phyloP scores from a whole-genome alignment of 2,329 filamentous ascomycete species.

The Tolypocladium amazonense region DNA sequence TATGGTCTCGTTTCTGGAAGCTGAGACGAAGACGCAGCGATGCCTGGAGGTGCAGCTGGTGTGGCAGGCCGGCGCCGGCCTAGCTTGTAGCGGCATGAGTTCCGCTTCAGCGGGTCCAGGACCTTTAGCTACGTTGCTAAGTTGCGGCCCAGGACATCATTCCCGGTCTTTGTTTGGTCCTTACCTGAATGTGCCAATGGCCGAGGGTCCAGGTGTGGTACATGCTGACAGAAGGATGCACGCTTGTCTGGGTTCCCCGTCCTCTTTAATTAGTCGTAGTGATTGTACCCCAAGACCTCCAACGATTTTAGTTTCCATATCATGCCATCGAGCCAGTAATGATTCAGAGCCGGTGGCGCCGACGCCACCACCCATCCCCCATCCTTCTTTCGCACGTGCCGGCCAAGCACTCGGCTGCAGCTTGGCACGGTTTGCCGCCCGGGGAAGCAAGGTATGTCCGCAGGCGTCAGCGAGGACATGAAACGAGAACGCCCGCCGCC shows the following conservation, averaged over 20 bases:
- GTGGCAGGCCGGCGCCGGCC: background rate
- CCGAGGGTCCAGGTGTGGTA: background rate
- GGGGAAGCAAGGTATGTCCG: background rate
- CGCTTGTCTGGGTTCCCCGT: too few relatives aligned
- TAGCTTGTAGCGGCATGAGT: background rate
- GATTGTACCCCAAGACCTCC: too few relatives aligned
- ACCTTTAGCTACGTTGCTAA: background rate
- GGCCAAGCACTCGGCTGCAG: too few relatives aligned
- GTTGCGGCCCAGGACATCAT: background rate
- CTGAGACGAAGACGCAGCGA: background rate
- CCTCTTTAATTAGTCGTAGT: too few relatives aligned
- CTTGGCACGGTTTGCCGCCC: too few relatives aligned
- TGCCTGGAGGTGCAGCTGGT: background rate
- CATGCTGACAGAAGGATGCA: background rate
- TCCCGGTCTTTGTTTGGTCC: background rate
- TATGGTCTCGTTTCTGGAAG: background rate
- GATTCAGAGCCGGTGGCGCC: too few relatives aligned
- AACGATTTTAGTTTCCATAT: too few relatives aligned
- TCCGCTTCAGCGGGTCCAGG: background rate
- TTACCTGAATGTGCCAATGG: background rate
- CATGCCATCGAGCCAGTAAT: too few relatives aligned
- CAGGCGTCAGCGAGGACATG: background rate
- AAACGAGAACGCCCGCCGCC: background rate
- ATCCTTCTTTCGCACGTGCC: too few relatives aligned
- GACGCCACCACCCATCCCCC: too few relatives aligned